phyloP scores from a whole-genome alignment of 2,329 filamentous ascomycete genomes.

The Hypoxylon sp. region DNA sequence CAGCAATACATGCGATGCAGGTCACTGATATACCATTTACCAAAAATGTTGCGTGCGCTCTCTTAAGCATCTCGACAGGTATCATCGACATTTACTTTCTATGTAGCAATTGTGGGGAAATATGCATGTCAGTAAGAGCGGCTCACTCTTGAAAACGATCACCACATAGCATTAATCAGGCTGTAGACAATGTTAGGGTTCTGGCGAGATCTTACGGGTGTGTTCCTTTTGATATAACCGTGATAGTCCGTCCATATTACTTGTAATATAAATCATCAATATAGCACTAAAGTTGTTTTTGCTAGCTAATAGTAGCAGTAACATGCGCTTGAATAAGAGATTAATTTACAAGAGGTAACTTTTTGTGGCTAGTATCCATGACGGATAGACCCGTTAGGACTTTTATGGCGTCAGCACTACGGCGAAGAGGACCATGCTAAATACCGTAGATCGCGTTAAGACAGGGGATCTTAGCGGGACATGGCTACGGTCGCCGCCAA shows the following conservation, averaged over 20 bases:
- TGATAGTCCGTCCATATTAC: no score
- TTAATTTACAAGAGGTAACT: not conserved
- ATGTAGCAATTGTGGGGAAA: no score
- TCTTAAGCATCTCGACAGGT: not conserved
- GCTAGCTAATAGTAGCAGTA: not conserved
- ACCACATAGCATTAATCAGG: not conserved
- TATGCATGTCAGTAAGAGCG: no score
- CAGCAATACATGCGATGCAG: not conserved
- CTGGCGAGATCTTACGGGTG: no score
- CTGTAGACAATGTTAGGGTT: no score
- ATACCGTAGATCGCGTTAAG: no score
- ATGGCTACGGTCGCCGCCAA: not conserved
- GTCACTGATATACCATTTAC: not conserved
- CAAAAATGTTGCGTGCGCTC: not conserved
- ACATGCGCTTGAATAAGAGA: not conserved
- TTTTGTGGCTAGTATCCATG: not conserved
- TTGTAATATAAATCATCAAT: no score
- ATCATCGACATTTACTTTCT: not conserved
- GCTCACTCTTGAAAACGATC: no score
- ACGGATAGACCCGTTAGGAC: not conserved
- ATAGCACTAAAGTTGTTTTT: no score
- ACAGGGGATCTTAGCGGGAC: no score
- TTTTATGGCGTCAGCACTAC: not conserved
- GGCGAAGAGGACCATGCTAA: no score
- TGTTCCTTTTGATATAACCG: no score